Evolutionary conservation across 2,329 filamentous ascomycete species (phyloP), one percentile per base, ranked within the genome.

Genomic region (Escovopsis sp.): DNA sequence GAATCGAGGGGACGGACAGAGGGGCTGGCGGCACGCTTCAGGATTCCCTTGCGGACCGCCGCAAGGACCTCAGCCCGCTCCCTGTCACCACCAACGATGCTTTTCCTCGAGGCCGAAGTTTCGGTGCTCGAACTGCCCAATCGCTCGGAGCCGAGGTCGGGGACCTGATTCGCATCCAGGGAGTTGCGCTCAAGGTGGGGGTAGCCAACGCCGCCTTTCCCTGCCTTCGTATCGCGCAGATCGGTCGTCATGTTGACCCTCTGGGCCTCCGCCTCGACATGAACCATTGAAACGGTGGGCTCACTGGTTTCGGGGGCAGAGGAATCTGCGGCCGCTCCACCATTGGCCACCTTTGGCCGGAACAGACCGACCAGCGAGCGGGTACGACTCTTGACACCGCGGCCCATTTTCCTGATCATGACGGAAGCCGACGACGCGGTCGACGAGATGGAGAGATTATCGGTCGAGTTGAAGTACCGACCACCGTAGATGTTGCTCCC

Each of bases 391-490:
- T 94, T 96, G 78, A 96, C 83, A n/a, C 89, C 88, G 50, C 87
- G 86, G 43, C 91, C 91, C 91, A 98, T 98, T 68, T 98, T 98
- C 42, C 91, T 80, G 51, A 98, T 83, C 85, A 93, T 93, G 53
- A 93, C 79, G 28, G 86, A 93, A 32, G 85, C 85, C 18, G 85
- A 93, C 6, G 86, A 93, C 18, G 85, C 85, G 9, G 85, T 93
- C 4, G 86, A 93, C 1, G 85, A 89, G 49, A 93, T 86, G 12
- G 86, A 93, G 37, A 98, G 65, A 52, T 96, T 96, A 62, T 98
- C 91, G 0, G 86, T 96, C 4, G 91, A 98, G 12, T 86, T 76
- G 58, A 96, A 95, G 49, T 89, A 75, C 49, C 82, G 82, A 12
- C 86, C 85, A 23, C 83, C 84, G 59, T 98, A 98, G 51, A 98